These are phyloP conservation scores for Isabelozyma pseudorhagii DNA, from an alignment of 805 yeast species.

Conservation along the genomic window DNA sequence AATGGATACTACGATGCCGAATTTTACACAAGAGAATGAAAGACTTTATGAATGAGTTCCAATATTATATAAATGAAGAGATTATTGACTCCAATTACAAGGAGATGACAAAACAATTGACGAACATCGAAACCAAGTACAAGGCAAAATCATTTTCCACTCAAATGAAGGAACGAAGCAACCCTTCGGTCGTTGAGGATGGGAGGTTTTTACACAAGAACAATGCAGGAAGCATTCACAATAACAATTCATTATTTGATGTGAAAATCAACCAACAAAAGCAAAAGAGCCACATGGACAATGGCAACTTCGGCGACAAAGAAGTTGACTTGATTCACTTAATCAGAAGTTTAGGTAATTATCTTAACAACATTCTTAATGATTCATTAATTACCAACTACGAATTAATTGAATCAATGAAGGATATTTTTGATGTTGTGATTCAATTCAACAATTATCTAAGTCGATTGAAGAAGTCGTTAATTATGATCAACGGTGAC, in stretches of 20 bases:
- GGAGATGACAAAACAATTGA: constrained; percentile 29
- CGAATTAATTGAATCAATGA: constrained; percentile 45
- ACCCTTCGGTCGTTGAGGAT: constrained; percentile 7
- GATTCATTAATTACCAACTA: constrained; percentile 67
- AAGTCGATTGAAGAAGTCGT: constrained; percentile 50
- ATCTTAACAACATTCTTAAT: constrained; percentile 59
- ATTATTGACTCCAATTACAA: constrained; percentile 57
- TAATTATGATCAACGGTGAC: constrained; percentile 47
- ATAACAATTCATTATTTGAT: constrained; percentile 18
- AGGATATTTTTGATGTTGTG: constrained; percentile 45
- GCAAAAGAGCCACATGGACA: background rate
- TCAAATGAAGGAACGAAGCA: constrained; percentile 4
- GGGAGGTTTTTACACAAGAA: constrained; percentile 4
- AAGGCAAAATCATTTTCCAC: background rate
- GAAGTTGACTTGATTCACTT: constrained; percentile 13
- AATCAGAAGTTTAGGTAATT: constrained; percentile 40
- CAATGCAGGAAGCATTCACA: background rate
- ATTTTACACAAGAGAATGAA: constrained; percentile 56
- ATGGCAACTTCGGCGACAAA: background rate
- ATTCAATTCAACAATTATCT: constrained; percentile 48
- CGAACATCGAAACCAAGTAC: constrained; percentile 4
- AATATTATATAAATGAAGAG: constrained; percentile 53
- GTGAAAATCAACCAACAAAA: constrained; percentile 6
- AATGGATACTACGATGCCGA: constrained; percentile 55
- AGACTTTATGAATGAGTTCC: constrained; percentile 52